Evolutionary conservation across 1,284 basidiomycete species (phyloP), one percentile per base, ranked within the genome.

Genomic region (Quambalaria eucalypti): DNA sequence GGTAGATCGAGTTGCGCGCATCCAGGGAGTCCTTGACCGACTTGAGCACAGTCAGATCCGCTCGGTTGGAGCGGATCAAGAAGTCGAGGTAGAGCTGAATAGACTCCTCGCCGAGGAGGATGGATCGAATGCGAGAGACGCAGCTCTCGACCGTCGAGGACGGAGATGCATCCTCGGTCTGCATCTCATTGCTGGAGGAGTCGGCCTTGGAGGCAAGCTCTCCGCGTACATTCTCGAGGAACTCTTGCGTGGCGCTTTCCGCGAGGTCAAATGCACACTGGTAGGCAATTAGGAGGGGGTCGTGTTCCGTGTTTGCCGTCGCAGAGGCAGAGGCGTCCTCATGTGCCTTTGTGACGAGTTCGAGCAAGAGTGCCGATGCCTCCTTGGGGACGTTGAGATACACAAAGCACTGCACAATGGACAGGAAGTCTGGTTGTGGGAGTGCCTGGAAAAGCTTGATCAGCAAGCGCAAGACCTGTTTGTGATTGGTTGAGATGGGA

Each of bases 161-260:
- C 16, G 56, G 57, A 26, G 55, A 54, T 19, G n/a, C 6, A 10
- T 28, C 49, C 10, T 28, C 28, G 3, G 30, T 31, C 28, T 23
- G 16, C 49, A 50, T 50, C 28, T 50, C 49, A 12, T 9, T 5
- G 16, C 16, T 50, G 44, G 12, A 54, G 21, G 50, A 42, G 16
- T 36, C 50, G 33, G 28, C 52, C 33, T 65, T 63, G 36, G 51
- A 54, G 28, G 58, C 56, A 33, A 69, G 58, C 21, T 68, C 65
- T 19, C 52, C 44, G 42, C 70, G 64, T 14, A 75, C 66, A 36
- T 62, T 67, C 39, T 71, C 71, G 49, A 74, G 62, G 55, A 74
- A 75, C 60, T 75, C 73, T 51, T 75, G 73, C 5, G 73, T 74
- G n/a, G 73, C 73, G 52, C 72, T 68, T 55, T 75, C 73, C 28